These are phyloP conservation scores for Blastobotrys mokoenaii DNA, from an alignment of 805 yeast species.

Conservation along the genomic window DNA sequence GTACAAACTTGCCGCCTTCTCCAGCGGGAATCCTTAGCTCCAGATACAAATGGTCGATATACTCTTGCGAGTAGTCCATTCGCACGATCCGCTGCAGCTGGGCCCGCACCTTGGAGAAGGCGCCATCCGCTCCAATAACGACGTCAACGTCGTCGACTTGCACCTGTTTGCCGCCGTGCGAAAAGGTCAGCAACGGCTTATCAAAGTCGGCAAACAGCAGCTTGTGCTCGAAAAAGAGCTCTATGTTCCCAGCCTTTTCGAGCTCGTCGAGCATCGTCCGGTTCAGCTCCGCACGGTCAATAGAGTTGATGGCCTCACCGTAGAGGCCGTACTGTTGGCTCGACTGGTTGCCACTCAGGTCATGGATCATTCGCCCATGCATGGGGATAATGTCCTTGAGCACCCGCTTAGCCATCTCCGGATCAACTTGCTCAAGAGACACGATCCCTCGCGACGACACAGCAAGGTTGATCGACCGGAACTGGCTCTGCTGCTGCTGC, in stretches of 20 bases:
- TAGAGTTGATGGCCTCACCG: slow-evolving; percentile 80
- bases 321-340: slow-evolving; percentile 70
- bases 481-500: slow-evolving; percentile 14
- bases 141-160: slow-evolving; percentile 39
- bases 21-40: slow-evolving; percentile 70
- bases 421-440: slow-evolving; percentile 57
- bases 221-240: slow-evolving; percentile 48
- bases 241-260: slow-evolving; percentile 38
- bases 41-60: slow-evolving; percentile 74
- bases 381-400: slow-evolving; percentile 65
- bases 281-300: slow-evolving; percentile 68
- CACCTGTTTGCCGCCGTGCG: slow-evolving; percentile 9
- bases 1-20: slow-evolving; percentile 34
- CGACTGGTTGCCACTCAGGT: slow-evolving; percentile 49
- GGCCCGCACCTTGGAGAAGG: slow-evolving; percentile 63
- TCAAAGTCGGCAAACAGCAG: slow-evolving; percentile 37
- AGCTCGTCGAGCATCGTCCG: slow-evolving; percentile 56
- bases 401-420: slow-evolving; percentile 46
- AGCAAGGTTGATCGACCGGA: slow-evolving; percentile 71
- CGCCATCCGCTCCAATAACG: slow-evolving; percentile 80
- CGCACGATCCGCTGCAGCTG: slow-evolving; percentile 58
- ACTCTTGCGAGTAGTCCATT: slow-evolving; percentile 67
- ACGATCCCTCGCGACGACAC: slow-evolving; percentile 77
- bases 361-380: slow-evolving; percentile 87
- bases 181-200: slow-evolving; percentile 18